phyloP scores from a whole-genome alignment of 192 early-diverging fungal genomes.

The Powellomyces hirtus region DNA sequence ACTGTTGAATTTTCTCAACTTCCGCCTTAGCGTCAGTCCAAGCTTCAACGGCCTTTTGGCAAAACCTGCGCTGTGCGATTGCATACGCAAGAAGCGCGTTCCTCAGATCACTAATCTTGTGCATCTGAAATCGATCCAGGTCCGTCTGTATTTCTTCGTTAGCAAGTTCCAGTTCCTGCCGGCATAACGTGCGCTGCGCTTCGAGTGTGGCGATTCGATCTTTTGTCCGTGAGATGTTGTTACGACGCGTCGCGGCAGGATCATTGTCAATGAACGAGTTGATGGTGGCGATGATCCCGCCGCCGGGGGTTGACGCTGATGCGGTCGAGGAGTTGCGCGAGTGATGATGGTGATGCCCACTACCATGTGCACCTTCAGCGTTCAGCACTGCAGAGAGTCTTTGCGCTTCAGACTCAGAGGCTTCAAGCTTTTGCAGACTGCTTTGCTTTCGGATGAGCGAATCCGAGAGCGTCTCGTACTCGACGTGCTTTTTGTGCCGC shows the following conservation, averaged over 20 bases:
- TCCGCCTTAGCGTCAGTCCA: constrained; percentile 38
- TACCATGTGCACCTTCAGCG: constrained; percentile 57
- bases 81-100: constrained; percentile 69
- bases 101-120: constrained; percentile 85
- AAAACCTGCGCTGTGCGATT: constrained; percentile 36
- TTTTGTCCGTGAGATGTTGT: constrained; percentile 81
- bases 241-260: constrained; percentile 82
- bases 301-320: neutral
- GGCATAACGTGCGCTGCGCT: constrained; percentile 70
- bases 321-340: constrained; percentile 23
- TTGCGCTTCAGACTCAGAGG: constrained; percentile 62
- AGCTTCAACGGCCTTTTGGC: constrained; percentile 20
- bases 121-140: constrained; percentile 90
- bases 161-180: constrained; percentile 69
- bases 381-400: constrained; percentile 70
- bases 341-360: neutral
- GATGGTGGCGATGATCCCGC: constrained; percentile 55
- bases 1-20: constrained; percentile 14
- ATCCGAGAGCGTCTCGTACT: constrained; percentile 48
- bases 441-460: constrained; percentile 34
- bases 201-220: constrained; percentile 80
- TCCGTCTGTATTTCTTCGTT: constrained; percentile 84
- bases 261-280: constrained; percentile 96
- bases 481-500: constrained; percentile 79
- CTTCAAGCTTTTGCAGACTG: constrained; percentile 38